A percentile compares a stretch with the other conserved stretches of the same genome.
Conservation (phyloP, 2,329 filamentous ascomycete species). For the Grosmannia clavigera region DNA sequence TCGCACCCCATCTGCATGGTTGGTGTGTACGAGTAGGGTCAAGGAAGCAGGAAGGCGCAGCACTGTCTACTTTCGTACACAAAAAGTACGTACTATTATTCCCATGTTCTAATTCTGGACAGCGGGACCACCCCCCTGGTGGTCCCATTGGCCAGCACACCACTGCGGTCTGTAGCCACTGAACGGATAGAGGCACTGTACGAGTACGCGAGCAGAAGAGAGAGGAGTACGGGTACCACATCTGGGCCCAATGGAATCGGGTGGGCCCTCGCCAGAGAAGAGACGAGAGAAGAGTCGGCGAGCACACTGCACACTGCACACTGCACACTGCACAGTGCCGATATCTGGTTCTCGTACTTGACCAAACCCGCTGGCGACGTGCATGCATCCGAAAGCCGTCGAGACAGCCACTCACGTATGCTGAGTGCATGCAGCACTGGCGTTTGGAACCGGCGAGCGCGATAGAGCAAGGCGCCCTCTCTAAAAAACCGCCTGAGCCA, state of each 20-base stretch:
- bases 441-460: not conserved
- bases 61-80: not conserved
- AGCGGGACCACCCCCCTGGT: not conserved
- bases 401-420: not conserved
- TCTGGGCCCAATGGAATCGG: not conserved
- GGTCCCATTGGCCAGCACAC: conserved; percentile 1
- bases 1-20: not conserved
- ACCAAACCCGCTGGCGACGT: not conserved
- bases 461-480: not conserved
- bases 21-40: not conserved
- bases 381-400: not conserved
- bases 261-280: not conserved
- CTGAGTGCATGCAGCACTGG: not conserved
- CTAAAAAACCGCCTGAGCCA: not conserved
- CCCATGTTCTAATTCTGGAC: conserved; percentile 1
- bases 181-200: not conserved
- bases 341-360: not conserved
- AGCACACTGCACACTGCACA: no score
- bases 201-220: not conserved
- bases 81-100: not conserved
- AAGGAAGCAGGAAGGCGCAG: not conserved
- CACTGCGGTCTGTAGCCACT: not conserved
- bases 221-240: not conserved
- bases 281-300: not conserved
- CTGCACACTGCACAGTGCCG: not conserved